Evolutionary conservation across 805 yeast genomes (phyloP), one percentile per base, ranked within the genome.

Genomic region (Yamadazyma tumulicola): DNA sequence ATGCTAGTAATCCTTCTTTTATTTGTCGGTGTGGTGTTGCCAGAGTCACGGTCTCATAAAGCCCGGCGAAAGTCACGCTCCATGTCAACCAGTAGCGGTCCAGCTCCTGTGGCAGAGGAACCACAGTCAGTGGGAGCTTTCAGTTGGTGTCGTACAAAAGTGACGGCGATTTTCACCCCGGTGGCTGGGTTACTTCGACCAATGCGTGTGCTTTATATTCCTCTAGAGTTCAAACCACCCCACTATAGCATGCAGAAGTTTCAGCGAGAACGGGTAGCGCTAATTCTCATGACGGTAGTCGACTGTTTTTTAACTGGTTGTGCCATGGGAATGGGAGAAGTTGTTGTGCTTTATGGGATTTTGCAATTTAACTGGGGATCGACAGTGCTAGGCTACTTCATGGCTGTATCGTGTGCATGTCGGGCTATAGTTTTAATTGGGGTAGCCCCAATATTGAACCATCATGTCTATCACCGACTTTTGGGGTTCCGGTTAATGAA

Each of bases 31-130:
- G 45, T 62, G 29, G 49, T 74, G 2, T 51, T 83, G 11, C 78
- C 79, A 2, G 94, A 84, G 51, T 78, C 88, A 5, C 67, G 91
- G 43, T 75, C 84, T 11, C 48, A 53, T 20, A 64, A 67, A 32
- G 74, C 84, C 3, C 64, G 79, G 47, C 51, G 53, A 25, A 73
- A 72, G 49, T 73, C 86, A 0, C 69, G 81, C 38, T 52, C 68
- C 1, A 45, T 47, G 44, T 59, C 67, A 7, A 17, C 35, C 12
- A 11, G 31, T 15, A n/a, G n/a, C n/a, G n/a, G n/a, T n/a, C n/a
- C n/a, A n/a, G n/a, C n/a, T n/a, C n/a, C n/a, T n/a, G 8, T 12
- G n/a, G n/a, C 27, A 11, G 22, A 16, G 6, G 13, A 6, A 19
- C 6, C 8, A 10, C 22, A 28, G 12, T n/a, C 7, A 6, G 9